These are phyloP conservation scores for Phytopythium ostracodes DNA, from an alignment of 352 stramenopile species.

Conservation along the genomic window DNA sequence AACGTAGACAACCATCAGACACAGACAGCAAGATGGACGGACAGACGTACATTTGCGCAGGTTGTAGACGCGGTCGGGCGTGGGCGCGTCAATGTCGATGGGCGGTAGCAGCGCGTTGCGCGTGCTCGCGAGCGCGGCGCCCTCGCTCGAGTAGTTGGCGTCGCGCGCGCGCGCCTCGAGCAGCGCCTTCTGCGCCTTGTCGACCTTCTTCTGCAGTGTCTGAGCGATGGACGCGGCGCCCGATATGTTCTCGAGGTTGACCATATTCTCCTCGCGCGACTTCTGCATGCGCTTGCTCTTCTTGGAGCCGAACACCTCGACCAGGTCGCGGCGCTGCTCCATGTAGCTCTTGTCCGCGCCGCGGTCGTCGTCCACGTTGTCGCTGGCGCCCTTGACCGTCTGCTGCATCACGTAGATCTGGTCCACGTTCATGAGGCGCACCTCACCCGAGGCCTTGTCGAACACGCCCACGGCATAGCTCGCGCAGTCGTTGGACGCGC, in stretches of 20 bases:
- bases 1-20: too few species aligned
- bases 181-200: slow-evolving; percentile 45
- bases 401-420: slow-evolving; percentile 89
- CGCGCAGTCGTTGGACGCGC: slow-evolving; percentile 59
- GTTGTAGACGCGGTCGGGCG: slow-evolving; percentile 73
- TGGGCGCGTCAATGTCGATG: slow-evolving; percentile 66
- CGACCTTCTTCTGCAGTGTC: slow-evolving; percentile 75
- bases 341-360: slow-evolving; percentile 57
- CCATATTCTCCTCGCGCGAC: slow-evolving; percentile 78
- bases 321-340: slow-evolving; percentile 67
- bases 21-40: too few species aligned
- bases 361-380: slow-evolving; percentile 66
- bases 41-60: slow-evolving; percentile 77
- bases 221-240: slow-evolving; percentile 59
- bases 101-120: slow-evolving; percentile 67
- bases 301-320: slow-evolving; percentile 79
- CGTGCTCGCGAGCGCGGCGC: slow-evolving; percentile 44
- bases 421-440: slow-evolving; percentile 72
- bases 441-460: slow-evolving; percentile 68
- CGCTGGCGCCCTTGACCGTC: slow-evolving; percentile 58
- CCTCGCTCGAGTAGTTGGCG: slow-evolving; percentile 49
- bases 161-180: slow-evolving; percentile 47
- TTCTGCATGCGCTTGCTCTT: slow-evolving; percentile 85
- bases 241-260: slow-evolving; percentile 73
- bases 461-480: slow-evolving; percentile 76